A percentile compares a stretch with the other conserved stretches of the same genome.
phyloP scores from a whole-genome alignment of 495 filamentous ascomycete genomes.

The Xylaria flabelliformis region DNA sequence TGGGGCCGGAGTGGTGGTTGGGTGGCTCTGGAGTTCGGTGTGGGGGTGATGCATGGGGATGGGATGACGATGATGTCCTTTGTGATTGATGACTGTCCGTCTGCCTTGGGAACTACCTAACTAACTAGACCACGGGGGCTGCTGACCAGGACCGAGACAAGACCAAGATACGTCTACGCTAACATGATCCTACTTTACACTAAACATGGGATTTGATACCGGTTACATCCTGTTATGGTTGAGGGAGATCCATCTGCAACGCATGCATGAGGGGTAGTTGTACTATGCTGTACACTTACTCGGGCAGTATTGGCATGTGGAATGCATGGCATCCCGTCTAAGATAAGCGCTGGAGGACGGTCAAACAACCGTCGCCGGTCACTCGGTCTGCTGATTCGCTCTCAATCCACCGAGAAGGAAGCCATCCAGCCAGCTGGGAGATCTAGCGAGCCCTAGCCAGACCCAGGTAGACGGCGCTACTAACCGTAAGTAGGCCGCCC shows the following conservation, averaged over 20 bases:
- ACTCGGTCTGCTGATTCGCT: constrained; percentile 21
- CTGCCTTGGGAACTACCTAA: not conserved
- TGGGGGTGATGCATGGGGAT: constrained; percentile 18
- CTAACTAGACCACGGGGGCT: not conserved
- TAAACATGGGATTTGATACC: constrained; percentile 18
- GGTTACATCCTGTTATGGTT: not conserved
- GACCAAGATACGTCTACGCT: not conserved
- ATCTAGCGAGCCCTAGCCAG: constrained; percentile 23
- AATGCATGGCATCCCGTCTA: constrained; percentile 14
- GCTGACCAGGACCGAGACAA: constrained; percentile 17
- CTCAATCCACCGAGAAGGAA: not conserved
- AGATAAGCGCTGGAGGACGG: constrained; percentile 4
- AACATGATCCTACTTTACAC: not conserved
- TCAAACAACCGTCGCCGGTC: constrained; percentile 6
- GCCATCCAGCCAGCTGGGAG: constrained; percentile 29
- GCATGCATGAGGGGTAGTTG: constrained; percentile 12
- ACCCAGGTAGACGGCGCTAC: constrained; percentile 27
- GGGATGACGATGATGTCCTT: constrained; percentile 10
- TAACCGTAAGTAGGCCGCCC: constrained; percentile 21
- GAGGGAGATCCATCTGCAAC: constrained; percentile 21
- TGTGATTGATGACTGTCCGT: constrained; percentile 15
- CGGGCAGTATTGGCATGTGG: not conserved
- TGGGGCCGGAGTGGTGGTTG: constrained; percentile 5
- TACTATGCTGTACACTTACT: not conserved
- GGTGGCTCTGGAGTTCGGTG: not conserved